phyloP scores from a whole-genome alignment of 2,329 filamentous ascomycete species.

The Cryphonectria naterciae region DNA sequence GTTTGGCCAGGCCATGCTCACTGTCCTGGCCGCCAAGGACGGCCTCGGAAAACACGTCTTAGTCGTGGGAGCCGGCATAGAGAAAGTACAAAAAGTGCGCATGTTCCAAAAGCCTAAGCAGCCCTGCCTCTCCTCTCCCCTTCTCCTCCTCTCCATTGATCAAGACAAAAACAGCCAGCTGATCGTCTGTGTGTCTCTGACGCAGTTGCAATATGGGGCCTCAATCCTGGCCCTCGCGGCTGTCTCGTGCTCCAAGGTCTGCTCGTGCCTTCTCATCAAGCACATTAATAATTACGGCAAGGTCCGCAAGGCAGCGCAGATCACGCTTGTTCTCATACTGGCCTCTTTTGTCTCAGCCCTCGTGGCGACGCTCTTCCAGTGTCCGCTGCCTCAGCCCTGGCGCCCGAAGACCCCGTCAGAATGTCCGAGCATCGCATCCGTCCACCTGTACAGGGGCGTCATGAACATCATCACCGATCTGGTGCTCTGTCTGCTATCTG shows the following conservation, averaged over 20 bases:
- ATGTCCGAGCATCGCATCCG: constrained; percentile 22
- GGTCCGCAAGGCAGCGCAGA: neutral
- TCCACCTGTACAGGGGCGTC: constrained; percentile 26
- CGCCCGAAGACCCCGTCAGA: constrained; percentile 4
- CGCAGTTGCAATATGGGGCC: constrained; percentile 6
- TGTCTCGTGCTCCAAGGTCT: constrained; percentile 9
- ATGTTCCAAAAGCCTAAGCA: neutral
- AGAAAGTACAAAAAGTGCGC: neutral
- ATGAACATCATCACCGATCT: constrained; percentile 29
- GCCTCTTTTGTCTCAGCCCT: constrained; percentile 12
- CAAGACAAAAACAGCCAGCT: neutral
- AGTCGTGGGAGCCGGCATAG: neutral
- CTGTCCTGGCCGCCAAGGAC: neutral
- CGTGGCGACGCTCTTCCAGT: constrained; percentile 35
- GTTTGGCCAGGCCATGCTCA: neutral
- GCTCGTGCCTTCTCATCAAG: constrained; percentile 5
- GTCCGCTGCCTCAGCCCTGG: constrained; percentile 47
- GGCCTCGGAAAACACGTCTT: neutral
- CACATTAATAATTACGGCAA: constrained; percentile 7
- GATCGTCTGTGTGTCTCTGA: neutral
- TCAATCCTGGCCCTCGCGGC: neutral
- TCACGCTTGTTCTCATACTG: neutral
- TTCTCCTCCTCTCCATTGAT: neutral
- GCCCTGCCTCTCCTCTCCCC: too few species aligned
- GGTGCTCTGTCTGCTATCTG: constrained; percentile 23